Base-by-base conservation (phyloP, 2,329 filamentous ascomycete species). In the Penicillium aurantiogriseum region DNA sequence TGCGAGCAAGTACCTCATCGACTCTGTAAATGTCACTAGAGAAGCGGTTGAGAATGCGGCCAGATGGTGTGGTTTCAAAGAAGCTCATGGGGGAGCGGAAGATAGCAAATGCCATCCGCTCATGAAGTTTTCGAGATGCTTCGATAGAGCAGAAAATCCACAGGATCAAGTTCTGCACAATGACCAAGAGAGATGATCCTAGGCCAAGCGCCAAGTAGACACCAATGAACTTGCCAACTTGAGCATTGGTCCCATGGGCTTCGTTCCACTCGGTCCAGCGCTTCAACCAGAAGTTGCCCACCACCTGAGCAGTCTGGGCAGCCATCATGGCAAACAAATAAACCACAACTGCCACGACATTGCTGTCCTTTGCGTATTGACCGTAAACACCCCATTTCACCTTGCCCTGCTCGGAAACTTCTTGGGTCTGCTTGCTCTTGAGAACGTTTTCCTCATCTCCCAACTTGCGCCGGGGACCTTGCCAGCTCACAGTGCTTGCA, bases 141-240 rank as follows among this genome's bases (percentile, higher is more conserved):
- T 99, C 94, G 62, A 99, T 99, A 5, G 94, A 97, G 78, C 95
- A 99, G 79, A 99, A 97, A 64, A 99, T 97, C 94, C 94, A 99
- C 29, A 99, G 81, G 63, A 99, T 92, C 66, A 99, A 79, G 6
- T 93, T 97, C 76, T 97, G 94, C 31, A 95, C 71, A 42, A 97
- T 91, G 3, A 95, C 93, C 62, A 99, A 81, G 43, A 85, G 82
- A 40, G 94, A 89, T 27, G 90, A 88, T 33, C 93, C 93, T 51
- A 99, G 84, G 47, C 94, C 95, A 75, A 99, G 90, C 17, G 89
- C 91, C 76, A 99, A 94, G 78, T 99, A 99, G 63, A 99, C 86
- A 57, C 93, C 91, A 70, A 99, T 90, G 71, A 92, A 99, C 75
- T 91, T 96, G 66, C 89, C 92, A 57, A 96, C 84, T 38, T 92